Evolutionary conservation across 2,329 filamentous ascomycete species (phyloP).

Genomic region (Clarireedia monteithiana): DNA sequence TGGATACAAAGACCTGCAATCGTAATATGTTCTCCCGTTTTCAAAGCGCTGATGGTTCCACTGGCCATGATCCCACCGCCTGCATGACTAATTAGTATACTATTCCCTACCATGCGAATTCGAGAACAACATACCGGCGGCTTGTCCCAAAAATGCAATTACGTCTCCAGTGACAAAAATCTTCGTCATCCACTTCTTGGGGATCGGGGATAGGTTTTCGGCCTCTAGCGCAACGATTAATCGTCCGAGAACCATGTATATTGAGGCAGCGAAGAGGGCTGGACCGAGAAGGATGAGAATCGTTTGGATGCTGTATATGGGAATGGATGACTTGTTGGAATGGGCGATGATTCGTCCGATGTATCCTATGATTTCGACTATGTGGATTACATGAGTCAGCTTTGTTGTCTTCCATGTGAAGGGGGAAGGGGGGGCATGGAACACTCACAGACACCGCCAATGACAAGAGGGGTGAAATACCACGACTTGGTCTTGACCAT

Average conservation of each 20-base stretch:
- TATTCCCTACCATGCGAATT: not conserved
- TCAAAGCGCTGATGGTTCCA: slow-evolving; percentile 24
- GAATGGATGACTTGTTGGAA: not conserved
- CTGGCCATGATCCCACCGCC: slow-evolving; percentile 10
- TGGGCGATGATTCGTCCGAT: not conserved
- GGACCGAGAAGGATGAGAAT: not conserved
- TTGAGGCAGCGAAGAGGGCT: not conserved
- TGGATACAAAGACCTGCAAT: slow-evolving; percentile 41
- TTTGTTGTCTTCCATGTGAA: too few species aligned
- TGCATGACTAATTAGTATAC: not conserved
- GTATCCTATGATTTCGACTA: not conserved
- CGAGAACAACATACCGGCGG: not conserved
- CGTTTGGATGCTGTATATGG: not conserved
- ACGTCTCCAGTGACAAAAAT: not conserved
- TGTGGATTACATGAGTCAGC: too few species aligned
- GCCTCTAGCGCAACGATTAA: not conserved
- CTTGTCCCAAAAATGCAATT: not conserved
- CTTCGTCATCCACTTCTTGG: not conserved
- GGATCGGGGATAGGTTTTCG: not conserved
- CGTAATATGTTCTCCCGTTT: slow-evolving; percentile 34
- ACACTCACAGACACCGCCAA: not conserved
- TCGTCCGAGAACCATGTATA: slow-evolving; percentile 4
- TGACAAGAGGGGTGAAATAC: slow-evolving; percentile 18
- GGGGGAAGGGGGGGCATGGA: not conserved
- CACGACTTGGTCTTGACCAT: slow-evolving; percentile 3